Percentiles rank a stretch among this genome's conserved stretches.
Conservation (phyloP, 371 early-diverging fungal species). For the Fennellomyces sp. region DNA sequence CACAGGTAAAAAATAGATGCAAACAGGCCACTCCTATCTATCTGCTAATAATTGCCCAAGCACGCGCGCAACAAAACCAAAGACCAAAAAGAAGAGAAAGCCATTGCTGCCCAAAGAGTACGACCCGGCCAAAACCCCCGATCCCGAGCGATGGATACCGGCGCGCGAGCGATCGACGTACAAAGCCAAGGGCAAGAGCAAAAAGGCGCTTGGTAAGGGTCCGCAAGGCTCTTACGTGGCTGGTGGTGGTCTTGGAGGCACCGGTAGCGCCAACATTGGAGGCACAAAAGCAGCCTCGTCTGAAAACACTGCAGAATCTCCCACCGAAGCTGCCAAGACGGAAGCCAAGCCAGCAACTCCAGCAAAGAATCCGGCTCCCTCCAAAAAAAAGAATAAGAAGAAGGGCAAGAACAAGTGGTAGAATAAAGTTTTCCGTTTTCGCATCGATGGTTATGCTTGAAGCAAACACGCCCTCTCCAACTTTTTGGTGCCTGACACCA, state of each 20-base stretch:
- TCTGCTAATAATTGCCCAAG: too few species aligned
- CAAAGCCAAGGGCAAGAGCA: constrained; percentile 58
- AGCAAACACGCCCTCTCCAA: too few species aligned
- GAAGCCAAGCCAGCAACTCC: constrained; percentile 8
- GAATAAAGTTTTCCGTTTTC: too few species aligned
- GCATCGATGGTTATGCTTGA: too few species aligned
- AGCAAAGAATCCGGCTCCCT: constrained; percentile 10
- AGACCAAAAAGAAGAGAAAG: constrained; percentile 66
- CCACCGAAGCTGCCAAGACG: neutral
- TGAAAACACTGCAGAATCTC: neutral
- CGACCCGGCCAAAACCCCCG: constrained; percentile 54
- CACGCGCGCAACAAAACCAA: constrained; percentile 29
- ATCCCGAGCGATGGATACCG: constrained; percentile 83
- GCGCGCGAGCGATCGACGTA: constrained; percentile 67
- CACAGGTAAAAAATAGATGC: constrained; percentile 20
- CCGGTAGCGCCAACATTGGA: constrained; percentile 74
- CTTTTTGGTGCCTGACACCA: too few species aligned
- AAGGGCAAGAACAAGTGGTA: constrained; percentile 24
- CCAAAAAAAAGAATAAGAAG: constrained; percentile 24
- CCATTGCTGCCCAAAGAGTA: constrained; percentile 63
- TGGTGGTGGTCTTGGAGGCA: constrained; percentile 72
- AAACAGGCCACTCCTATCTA: too few species aligned
- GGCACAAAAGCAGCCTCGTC: constrained; percentile 21
- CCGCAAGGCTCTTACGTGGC: constrained; percentile 63
- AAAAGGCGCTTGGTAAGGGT: constrained; percentile 58